These are phyloP conservation scores for Globisporangium parvum DNA, from an alignment of 352 stramenopile species.

Conservation along the genomic window DNA sequence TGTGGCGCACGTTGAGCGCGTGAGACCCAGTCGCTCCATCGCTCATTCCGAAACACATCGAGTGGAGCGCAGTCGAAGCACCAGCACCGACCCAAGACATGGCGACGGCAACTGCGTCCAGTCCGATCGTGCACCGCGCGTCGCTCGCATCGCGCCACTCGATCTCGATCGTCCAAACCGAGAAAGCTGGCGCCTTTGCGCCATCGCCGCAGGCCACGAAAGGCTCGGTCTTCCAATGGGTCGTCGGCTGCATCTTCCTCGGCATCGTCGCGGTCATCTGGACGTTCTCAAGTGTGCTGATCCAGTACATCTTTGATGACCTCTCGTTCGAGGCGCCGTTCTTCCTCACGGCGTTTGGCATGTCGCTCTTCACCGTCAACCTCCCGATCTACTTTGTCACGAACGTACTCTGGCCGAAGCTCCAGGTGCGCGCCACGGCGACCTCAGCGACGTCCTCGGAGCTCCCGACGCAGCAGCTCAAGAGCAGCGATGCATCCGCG, in stretches of 20 bases:
- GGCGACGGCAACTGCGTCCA: background rate
- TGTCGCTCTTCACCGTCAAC: slow-evolving; percentile 81
- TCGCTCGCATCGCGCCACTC: slow-evolving; percentile 6
- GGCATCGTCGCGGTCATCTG: slow-evolving; percentile 74
- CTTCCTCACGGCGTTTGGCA: slow-evolving; percentile 87
- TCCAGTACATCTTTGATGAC: slow-evolving; percentile 88
- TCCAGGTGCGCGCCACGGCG: slow-evolving; percentile 15
- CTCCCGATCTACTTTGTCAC: slow-evolving; percentile 71
- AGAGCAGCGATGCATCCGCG: slow-evolving; percentile 19
- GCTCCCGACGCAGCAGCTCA: slow-evolving; percentile 20
- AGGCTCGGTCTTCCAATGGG: slow-evolving; percentile 51
- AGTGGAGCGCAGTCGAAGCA: background rate
- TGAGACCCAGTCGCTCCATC: background rate
- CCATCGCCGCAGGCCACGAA: slow-evolving; percentile 1
- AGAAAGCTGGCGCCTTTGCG: background rate
- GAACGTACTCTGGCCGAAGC: slow-evolving; percentile 34
- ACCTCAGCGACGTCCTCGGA: slow-evolving; percentile 18
- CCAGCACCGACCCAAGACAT: background rate
- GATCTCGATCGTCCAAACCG: slow-evolving; percentile 4
- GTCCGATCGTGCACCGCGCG: slow-evolving; percentile 6
- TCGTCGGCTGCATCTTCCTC: slow-evolving; percentile 68
- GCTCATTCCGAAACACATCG: background rate
- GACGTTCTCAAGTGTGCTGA: slow-evolving; percentile 79
- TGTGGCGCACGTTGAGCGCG: too few relatives aligned
- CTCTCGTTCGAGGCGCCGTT: slow-evolving; percentile 83